phyloP scores from a whole-genome alignment of 208 protist genomes.

The Leishmania gerbilli region DNA sequence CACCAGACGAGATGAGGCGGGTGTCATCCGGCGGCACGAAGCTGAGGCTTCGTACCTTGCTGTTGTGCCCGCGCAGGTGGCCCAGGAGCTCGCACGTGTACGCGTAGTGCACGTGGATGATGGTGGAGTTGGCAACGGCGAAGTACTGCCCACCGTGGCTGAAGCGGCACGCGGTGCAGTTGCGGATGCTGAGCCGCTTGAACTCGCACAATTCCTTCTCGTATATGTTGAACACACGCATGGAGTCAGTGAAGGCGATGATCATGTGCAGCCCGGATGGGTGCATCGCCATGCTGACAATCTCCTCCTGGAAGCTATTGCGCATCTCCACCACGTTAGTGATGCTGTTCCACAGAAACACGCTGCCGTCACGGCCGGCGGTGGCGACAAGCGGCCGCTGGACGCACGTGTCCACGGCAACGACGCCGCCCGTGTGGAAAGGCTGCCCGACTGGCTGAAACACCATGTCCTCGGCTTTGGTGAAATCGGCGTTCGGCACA shows the following conservation, averaged over 20 bases:
- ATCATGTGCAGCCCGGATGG: conserved; percentile 95
- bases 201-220: conserved; percentile 94
- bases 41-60: conserved; percentile 89
- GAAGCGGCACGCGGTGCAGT: conserved; percentile 94
- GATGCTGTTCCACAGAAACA: conserved; percentile 97
- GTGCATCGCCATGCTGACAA: conserved; percentile 94
- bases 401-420: conserved; percentile 93
- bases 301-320: conserved; percentile 93
- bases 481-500: conserved; percentile 94
- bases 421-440: conserved; percentile 90
- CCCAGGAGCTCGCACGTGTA: conserved; percentile 96
- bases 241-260: conserved; percentile 95
- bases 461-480: conserved; percentile 90
- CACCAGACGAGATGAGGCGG: conserved; percentile 88
- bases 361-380: conserved; percentile 85
- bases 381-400: conserved; percentile 96
- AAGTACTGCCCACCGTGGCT: conserved; percentile 96
- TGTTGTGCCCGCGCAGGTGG: conserved; percentile 95
- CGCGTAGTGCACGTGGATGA: conserved; percentile 96
- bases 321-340: conserved; percentile 93
- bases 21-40: conserved; percentile 94
- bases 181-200: conserved; percentile 94
- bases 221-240: conserved; percentile 97
- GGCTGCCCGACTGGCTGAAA: conserved; percentile 92
- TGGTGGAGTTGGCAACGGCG: conserved; percentile 95